Conservation (phyloP, 768 basidiomycete species). For the Kwoniella dejecticola region DNA sequence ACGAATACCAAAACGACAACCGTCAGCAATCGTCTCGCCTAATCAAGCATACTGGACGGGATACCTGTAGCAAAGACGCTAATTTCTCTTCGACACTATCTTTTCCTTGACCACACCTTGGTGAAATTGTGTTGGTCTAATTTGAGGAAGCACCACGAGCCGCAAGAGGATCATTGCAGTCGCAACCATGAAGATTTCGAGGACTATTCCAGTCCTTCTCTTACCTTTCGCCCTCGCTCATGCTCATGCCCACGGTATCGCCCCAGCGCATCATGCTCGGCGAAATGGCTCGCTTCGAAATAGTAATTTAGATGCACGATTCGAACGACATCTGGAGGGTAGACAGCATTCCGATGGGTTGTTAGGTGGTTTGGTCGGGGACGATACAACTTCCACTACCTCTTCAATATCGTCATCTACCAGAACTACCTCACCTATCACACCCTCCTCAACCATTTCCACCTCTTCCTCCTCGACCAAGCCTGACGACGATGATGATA, state of each 20-base stretch:
- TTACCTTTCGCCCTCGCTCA: constrained; percentile 12
- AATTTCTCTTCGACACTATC: no score
- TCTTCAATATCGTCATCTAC: not conserved
- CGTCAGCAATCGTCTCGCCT: no score
- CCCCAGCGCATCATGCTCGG: not conserved
- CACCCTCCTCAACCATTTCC: not conserved
- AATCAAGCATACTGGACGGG: no score
- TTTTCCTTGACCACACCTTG: no score
- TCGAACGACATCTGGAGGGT: not conserved
- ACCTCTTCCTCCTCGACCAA: not conserved
- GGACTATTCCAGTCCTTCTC: constrained; percentile 4
- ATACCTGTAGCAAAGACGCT: no score
- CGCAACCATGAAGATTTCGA: constrained; percentile 6
- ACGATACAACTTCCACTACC: constrained; percentile 9
- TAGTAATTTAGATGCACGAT: not conserved
- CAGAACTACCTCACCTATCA: not conserved
- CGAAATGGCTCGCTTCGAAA: not conserved
- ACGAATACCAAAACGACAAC: no score
- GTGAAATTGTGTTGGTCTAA: no score
- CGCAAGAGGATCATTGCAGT: not conserved
- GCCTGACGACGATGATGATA: not conserved
- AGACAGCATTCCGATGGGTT: constrained; percentile 12
- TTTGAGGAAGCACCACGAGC: not conserved
- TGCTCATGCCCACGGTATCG: not conserved
- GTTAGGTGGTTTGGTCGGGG: constrained; percentile 10